A percentile compares a stretch with the other conserved stretches of the same genome.
These are phyloP conservation scores for Rhodotorula sp. DNA, from an alignment of 1,284 basidiomycete species.

Conservation along the genomic window DNA sequence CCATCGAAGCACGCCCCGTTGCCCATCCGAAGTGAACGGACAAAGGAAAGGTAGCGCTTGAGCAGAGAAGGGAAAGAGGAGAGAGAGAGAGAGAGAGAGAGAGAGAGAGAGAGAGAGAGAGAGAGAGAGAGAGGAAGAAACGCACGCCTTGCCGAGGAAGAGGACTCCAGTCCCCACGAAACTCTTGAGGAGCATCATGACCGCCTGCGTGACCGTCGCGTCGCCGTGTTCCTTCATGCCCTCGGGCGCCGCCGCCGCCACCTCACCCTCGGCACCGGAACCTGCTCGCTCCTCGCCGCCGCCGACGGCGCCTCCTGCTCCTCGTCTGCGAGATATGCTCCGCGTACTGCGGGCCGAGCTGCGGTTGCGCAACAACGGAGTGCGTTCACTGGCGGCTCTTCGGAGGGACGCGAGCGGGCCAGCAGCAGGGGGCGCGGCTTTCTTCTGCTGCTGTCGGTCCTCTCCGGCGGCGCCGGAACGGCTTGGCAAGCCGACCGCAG, in stretches of 20 bases:
- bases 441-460: background rate
- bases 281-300: background rate
- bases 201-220: slow-evolving; percentile 80
- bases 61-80: too few species aligned
- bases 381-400: slow-evolving; percentile 12
- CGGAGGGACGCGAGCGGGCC: slow-evolving; percentile 32
- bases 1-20: background rate
- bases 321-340: slow-evolving; percentile 3
- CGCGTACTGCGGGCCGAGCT: slow-evolving; percentile 11
- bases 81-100: background rate
- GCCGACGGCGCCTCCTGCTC: background rate
- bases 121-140: slow-evolving; percentile 27
- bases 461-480: too few species aligned
- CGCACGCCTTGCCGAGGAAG: slow-evolving; percentile 89
- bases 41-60: background rate
- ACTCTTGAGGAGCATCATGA: slow-evolving; percentile 88
- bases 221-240: slow-evolving; percentile 58
- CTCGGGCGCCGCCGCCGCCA: slow-evolving; percentile 36
- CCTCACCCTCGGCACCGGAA: background rate
- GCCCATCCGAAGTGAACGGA: background rate
- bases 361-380: slow-evolving; percentile 24
- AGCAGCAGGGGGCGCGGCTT: too few species aligned
- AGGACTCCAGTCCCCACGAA: slow-evolving; percentile 96
- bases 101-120: background rate
- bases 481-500: background rate